Evolutionary conservation across 2,329 filamentous ascomycete genomes (phyloP).

Genomic region (Blastomyces gilchristii): DNA sequence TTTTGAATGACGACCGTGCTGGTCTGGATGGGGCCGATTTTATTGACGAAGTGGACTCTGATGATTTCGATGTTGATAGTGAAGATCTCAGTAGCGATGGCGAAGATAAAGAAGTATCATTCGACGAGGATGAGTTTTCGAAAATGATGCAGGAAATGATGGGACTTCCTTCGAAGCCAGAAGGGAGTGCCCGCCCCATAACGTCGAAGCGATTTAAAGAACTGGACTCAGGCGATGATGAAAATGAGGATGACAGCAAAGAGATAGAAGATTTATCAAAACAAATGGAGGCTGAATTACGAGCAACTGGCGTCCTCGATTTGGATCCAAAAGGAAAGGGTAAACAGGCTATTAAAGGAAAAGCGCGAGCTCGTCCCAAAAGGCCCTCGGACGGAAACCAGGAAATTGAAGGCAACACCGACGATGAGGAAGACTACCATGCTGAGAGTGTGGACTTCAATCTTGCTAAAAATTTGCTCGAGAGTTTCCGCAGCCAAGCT

Average conservation of each 20-base stretch:
- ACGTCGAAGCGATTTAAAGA: constrained; percentile 33
- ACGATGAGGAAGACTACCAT: constrained; percentile 22
- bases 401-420: constrained; percentile 17
- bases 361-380: constrained; percentile 17
- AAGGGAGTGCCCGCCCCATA: constrained; percentile 3
- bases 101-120: constrained; percentile 66
- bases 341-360: constrained; percentile 22
- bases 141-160: constrained; percentile 89
- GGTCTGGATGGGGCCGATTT: constrained; percentile 68
- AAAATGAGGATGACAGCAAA: constrained; percentile 43
- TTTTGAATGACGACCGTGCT: constrained; percentile 75
- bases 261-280: constrained; percentile 36
- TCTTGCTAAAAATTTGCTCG: constrained; percentile 77
- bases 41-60: constrained; percentile 57
- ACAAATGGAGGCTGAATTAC: constrained; percentile 40
- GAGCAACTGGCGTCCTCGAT: constrained; percentile 36
- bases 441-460: constrained; percentile 75
- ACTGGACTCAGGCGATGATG: constrained; percentile 41
- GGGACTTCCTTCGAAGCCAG: constrained; percentile 48
- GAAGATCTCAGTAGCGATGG: constrained; percentile 49
- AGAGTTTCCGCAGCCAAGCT: constrained; percentile 83
- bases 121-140: constrained; percentile 75
- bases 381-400: constrained; percentile 11
- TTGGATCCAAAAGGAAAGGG: constrained; percentile 21
- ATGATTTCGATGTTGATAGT: constrained; percentile 46